Evolutionary conservation across 352 stramenopile species (phyloP), one percentile per base, ranked within the genome.

Genomic region (Globisporangium middletonii): DNA sequence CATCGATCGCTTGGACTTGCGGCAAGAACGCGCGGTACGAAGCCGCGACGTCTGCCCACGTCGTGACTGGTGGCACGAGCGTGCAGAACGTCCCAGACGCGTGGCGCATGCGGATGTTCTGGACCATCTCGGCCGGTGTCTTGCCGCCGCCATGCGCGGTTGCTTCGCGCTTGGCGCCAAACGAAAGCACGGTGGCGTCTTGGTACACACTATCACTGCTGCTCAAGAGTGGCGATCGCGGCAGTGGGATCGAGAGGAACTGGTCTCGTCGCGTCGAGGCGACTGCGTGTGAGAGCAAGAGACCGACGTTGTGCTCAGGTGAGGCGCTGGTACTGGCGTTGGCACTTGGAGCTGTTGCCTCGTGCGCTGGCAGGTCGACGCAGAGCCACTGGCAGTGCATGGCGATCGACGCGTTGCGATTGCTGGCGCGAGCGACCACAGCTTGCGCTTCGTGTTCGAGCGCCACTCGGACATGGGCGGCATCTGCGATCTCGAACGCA

Each of bases 51-150:
- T 71, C 50, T 0, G 62, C 43, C 83, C 79, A 92, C 19, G 65
- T 70, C 33, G 67, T 77, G 2, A 58, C 63, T 4, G 83, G 83
- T 19, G 68, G 47, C 26, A 92, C 75, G 35, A 92, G 77, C 19
- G 79, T 88, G 60, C 75, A 86, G 42, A 92, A 90, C 48, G 79
- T 89, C 33, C 83, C 83, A 8, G 79, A 90, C 2, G 83, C 83
- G 60, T 92, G 77, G 49, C 84, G 79, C 73, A 95, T 81, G 59
- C 89, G 87, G 57, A 96, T 96, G 60, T 96, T 92, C 60, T 91
- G 68, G 18, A 93, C 66, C 61, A 89, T 92, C 61, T 92, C 82
- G 2, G 71, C 79, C 35, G 78, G 83, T 8, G 71, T 91, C 62
- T 94, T 94, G 44, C 82, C 82, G 12, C 79, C 83, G 18, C 79